These are phyloP conservation scores for Trichomonas vaginalis DNA, from an alignment of 208 protist species.

Conservation along the genomic window DNA sequence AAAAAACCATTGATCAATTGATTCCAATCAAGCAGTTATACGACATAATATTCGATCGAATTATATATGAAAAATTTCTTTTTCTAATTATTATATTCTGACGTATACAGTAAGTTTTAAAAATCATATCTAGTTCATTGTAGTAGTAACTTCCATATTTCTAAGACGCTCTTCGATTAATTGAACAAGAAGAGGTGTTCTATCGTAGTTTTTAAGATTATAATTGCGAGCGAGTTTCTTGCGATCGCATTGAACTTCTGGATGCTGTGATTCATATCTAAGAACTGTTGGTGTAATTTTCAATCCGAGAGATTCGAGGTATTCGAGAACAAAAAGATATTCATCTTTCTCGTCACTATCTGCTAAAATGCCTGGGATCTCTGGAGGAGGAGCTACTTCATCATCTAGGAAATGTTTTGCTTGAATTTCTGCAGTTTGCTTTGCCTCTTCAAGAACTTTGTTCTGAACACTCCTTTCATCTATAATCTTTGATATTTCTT, in stretches of 20 bases:
- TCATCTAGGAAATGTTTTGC: neutral
- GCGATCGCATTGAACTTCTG: neutral
- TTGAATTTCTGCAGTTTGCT: neutral
- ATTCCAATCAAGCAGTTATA: no score
- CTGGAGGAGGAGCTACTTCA: neutral
- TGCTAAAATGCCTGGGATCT: neutral
- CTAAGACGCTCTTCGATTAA: neutral
- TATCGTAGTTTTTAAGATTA: neutral
- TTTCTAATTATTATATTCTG: no score
- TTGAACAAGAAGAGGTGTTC: neutral
- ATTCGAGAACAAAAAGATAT: neutral
- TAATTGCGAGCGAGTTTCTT: neutral
- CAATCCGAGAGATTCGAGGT: neutral
- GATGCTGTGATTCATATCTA: neutral
- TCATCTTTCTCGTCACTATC: neutral
- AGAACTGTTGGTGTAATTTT: conserved; percentile 1
- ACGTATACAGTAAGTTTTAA: neutral
- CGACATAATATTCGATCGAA: no score
- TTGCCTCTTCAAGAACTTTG: neutral
- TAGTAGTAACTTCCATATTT: neutral
- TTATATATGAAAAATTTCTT: no score
- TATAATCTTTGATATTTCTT: neutral
- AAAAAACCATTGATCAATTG: no score
- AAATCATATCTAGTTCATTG: neutral
- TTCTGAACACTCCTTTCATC: neutral